Percentiles rank a stretch among this genome's conserved stretches.
Evolutionary conservation across 2,329 filamentous ascomycete genomes (phyloP).

Genomic region (Paecilomyces formosus): DNA sequence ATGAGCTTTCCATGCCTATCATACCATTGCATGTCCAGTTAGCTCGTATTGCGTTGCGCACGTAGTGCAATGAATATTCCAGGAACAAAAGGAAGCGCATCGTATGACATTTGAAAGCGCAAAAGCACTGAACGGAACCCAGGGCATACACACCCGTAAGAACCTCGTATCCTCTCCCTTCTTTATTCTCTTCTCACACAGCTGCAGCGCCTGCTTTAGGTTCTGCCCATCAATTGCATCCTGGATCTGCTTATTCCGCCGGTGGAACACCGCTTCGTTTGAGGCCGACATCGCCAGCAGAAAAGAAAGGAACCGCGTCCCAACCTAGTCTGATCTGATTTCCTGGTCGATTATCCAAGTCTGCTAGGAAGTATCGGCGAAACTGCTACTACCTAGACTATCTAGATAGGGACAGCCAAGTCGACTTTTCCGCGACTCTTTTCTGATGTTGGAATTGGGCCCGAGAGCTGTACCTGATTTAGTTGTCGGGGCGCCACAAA

Average conservation of each 20-base stretch:
- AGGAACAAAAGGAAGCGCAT: background rate
- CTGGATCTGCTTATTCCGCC: constrained; percentile 43
- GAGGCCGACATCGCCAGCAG: constrained; percentile 21
- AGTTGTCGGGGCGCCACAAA: background rate
- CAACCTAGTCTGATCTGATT: background rate
- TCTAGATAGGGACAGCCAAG: background rate
- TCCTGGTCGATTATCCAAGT: background rate
- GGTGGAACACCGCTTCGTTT: constrained; percentile 33
- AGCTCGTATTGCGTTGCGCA: background rate
- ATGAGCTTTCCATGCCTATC: constrained; percentile 37
- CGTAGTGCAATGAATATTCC: background rate
- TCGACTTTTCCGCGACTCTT: background rate
- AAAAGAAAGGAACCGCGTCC: background rate
- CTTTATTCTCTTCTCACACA: constrained; percentile 47
- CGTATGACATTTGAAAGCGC: background rate
- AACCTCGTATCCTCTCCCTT: constrained; percentile 44
- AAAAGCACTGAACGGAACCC: background rate
- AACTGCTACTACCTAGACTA: background rate
- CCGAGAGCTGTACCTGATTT: background rate
- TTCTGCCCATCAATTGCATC: constrained; percentile 42
- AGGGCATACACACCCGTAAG: constrained; percentile 24
- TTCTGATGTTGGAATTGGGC: background rate
- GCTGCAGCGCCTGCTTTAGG: constrained; percentile 42
- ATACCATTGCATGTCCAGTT: constrained; percentile 4
- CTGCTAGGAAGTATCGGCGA: background rate